Percentiles rank a stretch among this genome's conserved stretches.
phyloP scores from a whole-genome alignment of 495 filamentous ascomycete species.

The Thermochaetoides thermophila region DNA sequence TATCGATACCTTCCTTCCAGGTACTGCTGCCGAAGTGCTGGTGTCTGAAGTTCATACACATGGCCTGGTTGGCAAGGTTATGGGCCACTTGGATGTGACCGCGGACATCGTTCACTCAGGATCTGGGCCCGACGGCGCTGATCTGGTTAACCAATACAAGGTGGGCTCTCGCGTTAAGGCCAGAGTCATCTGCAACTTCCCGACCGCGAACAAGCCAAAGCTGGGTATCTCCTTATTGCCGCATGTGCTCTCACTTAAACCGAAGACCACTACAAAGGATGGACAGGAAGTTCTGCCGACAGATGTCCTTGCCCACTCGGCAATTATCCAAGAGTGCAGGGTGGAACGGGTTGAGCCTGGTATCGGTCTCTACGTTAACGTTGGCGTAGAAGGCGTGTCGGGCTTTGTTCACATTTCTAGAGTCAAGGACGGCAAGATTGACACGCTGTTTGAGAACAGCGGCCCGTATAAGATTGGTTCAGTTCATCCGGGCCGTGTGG shows the following conservation, averaged over 20 bases:
- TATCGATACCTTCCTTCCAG: slow-evolving; percentile 78
- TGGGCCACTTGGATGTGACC: slow-evolving; percentile 80
- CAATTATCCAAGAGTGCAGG: slow-evolving; percentile 58
- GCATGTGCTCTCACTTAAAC: slow-evolving; percentile 55
- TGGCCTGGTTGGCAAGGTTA: slow-evolving; percentile 61
- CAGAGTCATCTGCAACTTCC: slow-evolving; percentile 74
- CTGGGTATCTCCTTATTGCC: slow-evolving; percentile 74
- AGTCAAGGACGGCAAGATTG: slow-evolving; percentile 74
- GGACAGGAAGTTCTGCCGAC: slow-evolving; percentile 24
- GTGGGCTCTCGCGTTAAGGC: slow-evolving; percentile 72
- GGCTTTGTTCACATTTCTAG: slow-evolving; percentile 91
- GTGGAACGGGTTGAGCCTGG: slow-evolving; percentile 63
- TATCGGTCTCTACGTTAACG: slow-evolving; percentile 65
- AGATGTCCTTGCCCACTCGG: slow-evolving; percentile 51
- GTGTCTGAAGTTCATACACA: slow-evolving; percentile 53
- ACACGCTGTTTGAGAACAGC: slow-evolving; percentile 54
- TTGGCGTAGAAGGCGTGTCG: slow-evolving; percentile 55
- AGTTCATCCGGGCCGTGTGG: slow-evolving; percentile 61
- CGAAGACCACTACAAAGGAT: slow-evolving; percentile 24
- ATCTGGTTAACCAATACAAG: slow-evolving; percentile 60
- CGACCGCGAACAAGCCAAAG: slow-evolving; percentile 60
- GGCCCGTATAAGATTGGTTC: slow-evolving; percentile 67
- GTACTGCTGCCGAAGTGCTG: slow-evolving; percentile 74
- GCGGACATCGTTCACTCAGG: slow-evolving; percentile 83
- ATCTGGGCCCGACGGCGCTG: slow-evolving; percentile 43